Base-by-base conservation (phyloP, 2,329 filamentous ascomycete species). In the Graphiopsis chlorocephala region DNA sequence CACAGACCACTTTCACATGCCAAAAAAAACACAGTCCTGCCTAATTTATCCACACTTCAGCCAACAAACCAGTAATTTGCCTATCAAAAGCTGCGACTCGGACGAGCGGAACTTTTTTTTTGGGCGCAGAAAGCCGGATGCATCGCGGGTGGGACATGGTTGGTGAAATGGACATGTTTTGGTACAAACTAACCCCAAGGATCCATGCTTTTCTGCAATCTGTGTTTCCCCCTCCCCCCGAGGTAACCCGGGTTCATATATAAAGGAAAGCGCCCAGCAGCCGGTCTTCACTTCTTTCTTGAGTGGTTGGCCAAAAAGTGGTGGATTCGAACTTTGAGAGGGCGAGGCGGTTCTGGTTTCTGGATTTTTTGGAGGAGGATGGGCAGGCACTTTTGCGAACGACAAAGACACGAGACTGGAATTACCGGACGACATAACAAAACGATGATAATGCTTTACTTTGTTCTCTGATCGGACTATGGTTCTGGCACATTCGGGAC, bases 191-290 rank as follows among this genome's bases (percentile, higher is more conserved):
- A 56, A 28, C n/a, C 50, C 57, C 28, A 61, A 42, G 50, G 59
- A 64, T 61, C 63, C 59, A 59, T 64, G 59, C 63, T 42, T 55
- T 64, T 60, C 62, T 42, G 38, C 38, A 42, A 35, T 15, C 33
- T 20, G 38, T 20, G 3, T 15, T n/a, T 20, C n/a, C 20, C 20
- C 5, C 17, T 42, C 20, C 5, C 17, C 25, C 48, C 50, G 26
- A 53, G 17, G n/a, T 53, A 20, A 5, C 50, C 50, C 28, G 50
- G 26, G 10, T 5, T n/a, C 17, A 14, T 53, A 53, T 31, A 53
- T 53, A 53, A 12, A 20, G 8, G 10, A 29, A 53, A 12, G 8
- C 29, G 50, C 50, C 50, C 48, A 28, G 50, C 48, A 28, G 50
- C 15, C 29, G 2, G 45, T 23, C 23, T 25, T 48, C 20, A 12